These are phyloP conservation scores for Pythium biforme DNA, from an alignment of 352 stramenopile genomes.

Conservation along the genomic window DNA sequence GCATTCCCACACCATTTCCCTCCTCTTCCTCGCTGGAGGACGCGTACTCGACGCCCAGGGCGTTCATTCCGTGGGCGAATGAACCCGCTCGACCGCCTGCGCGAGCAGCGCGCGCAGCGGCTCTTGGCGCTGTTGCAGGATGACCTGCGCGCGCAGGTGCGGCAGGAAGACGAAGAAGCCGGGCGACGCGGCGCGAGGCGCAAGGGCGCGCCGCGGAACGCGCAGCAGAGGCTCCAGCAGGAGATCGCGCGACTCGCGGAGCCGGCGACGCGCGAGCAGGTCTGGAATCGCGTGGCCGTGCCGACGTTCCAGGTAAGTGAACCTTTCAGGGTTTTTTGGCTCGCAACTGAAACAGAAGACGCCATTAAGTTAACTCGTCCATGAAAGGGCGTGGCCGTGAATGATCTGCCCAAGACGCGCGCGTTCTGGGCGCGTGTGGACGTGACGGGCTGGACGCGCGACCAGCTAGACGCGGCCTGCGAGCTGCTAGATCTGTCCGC, in stretches of 20 bases:
- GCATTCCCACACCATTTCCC: neutral
- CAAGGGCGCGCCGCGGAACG: conserved; percentile 27
- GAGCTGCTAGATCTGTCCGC: conserved; percentile 51
- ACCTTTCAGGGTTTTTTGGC: neutral
- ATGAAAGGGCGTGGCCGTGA: conserved; percentile 41
- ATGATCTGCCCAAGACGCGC: conserved; percentile 57
- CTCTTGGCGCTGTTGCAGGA: conserved; percentile 58
- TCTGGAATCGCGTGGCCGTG: conserved; percentile 45
- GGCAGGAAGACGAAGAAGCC: conserved; percentile 46
- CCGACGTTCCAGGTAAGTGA: conserved; percentile 50
- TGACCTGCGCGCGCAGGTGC: conserved; percentile 58
- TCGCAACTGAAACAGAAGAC: neutral
- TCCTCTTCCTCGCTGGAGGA: conserved; percentile 38
- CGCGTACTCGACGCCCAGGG: conserved; percentile 36
- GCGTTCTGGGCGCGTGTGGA: conserved; percentile 59
- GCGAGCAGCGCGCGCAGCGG: conserved; percentile 57
- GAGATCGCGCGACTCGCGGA: conserved; percentile 46
- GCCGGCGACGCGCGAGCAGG: conserved; percentile 42
- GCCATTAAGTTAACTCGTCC: conserved; percentile 18
- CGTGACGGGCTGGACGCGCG: conserved; percentile 49
- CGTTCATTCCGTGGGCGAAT: conserved; percentile 29
- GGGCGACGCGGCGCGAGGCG: conserved; percentile 17
- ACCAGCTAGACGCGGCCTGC: conserved; percentile 54
- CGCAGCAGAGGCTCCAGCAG: conserved; percentile 41
- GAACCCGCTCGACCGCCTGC: conserved; percentile 65